Base-by-base conservation (phyloP, 495 filamentous ascomycete genomes). In the Trichoderma reesei region DNA sequence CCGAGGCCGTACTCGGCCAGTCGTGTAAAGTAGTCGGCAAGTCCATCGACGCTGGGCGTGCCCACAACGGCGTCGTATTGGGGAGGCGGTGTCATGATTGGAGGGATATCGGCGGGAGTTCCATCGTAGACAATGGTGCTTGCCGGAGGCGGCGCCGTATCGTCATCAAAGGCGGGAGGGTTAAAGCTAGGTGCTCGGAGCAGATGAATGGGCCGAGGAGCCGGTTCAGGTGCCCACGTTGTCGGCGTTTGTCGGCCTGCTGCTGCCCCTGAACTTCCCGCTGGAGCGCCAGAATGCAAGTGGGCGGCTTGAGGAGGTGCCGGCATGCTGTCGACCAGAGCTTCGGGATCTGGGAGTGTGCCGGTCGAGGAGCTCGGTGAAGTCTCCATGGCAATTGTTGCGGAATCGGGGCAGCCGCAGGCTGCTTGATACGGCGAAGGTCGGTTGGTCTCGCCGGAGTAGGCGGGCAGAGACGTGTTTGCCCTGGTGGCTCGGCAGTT, bases 401-500 rank as follows among this genome's bases (percentile, higher is more conserved):
- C 75, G 38, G 89, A 86, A 41, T 90, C 89, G 13, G 87, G 89
- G 67, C 90, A 96, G 26, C 90, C 90, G 71, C 91, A 92, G 60
- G 88, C 80, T 61, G 81, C 80, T 66, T 87, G 82, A 68, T 75
- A 69, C 5, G 65, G 61, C 1, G 76, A 68, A 1, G 78, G 73
- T 1, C 80, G 77, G 3, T 79, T 76, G 34, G 86, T 79, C 8
- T 85, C 82, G 18, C 83, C 82, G 33, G 84, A 86, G 69, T 98
- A 98, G 20, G 89, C 89, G 1, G 94, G 94, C 14, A 98, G 84
- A 36, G 86, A 84, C 20, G 90, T 94, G 74, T 98, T 97, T 31
- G 90, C 90, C 71, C 92, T 88, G 1, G 92, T 94, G 9, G 95
- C 94, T 60, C 86, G 91, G 76, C 94, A 98, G 66, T 91, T 93